phyloP scores from a whole-genome alignment of 768 basidiomycete genomes.

The Macrocybe gigantea region DNA sequence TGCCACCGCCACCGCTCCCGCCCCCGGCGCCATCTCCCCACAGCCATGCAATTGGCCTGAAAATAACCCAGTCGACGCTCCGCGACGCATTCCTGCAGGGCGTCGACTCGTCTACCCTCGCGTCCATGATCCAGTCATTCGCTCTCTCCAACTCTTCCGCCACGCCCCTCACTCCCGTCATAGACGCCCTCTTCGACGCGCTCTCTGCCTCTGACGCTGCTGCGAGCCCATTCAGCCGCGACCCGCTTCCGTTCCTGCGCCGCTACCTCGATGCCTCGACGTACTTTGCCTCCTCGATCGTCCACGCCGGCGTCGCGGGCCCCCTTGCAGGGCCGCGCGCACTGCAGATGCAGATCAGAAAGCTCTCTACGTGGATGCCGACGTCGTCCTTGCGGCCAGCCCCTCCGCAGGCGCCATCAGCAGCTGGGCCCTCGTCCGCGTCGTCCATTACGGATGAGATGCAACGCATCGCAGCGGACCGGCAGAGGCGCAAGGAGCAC shows the following conservation, averaged over 20 bases:
- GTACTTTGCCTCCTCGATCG: slow-evolving; percentile 40
- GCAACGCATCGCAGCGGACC: slow-evolving; percentile 54
- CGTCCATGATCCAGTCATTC: slow-evolving; percentile 49
- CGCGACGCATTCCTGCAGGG: slow-evolving; percentile 44
- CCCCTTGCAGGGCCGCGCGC: slow-evolving; percentile 52
- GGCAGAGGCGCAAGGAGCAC: slow-evolving; percentile 57
- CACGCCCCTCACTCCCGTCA: slow-evolving; percentile 42
- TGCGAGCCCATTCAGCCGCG: slow-evolving; percentile 23
- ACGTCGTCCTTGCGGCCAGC: slow-evolving; percentile 11
- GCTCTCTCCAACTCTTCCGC: slow-evolving; percentile 41
- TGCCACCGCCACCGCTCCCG: slow-evolving; percentile 14
- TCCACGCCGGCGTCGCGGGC: slow-evolving; percentile 51
- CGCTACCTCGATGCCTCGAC: slow-evolving; percentile 46
- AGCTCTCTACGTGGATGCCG: slow-evolving; percentile 48
- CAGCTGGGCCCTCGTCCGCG: slow-evolving; percentile 10
- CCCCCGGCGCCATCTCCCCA: slow-evolving; percentile 12
- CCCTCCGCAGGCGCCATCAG: slow-evolving; percentile 7
- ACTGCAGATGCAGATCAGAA: slow-evolving; percentile 54
- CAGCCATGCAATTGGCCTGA: slow-evolving; percentile 15
- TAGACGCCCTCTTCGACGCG: slow-evolving; percentile 53
- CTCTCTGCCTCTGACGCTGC: slow-evolving; percentile 28
- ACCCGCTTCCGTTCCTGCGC: slow-evolving; percentile 38
- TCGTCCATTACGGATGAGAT: slow-evolving; percentile 41
- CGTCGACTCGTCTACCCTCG: slow-evolving; percentile 41
- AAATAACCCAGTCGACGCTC: slow-evolving; percentile 28